These are phyloP conservation scores for Rhizopogon vinicolor DNA, from an alignment of 768 basidiomycete genomes.

Conservation along the genomic window DNA sequence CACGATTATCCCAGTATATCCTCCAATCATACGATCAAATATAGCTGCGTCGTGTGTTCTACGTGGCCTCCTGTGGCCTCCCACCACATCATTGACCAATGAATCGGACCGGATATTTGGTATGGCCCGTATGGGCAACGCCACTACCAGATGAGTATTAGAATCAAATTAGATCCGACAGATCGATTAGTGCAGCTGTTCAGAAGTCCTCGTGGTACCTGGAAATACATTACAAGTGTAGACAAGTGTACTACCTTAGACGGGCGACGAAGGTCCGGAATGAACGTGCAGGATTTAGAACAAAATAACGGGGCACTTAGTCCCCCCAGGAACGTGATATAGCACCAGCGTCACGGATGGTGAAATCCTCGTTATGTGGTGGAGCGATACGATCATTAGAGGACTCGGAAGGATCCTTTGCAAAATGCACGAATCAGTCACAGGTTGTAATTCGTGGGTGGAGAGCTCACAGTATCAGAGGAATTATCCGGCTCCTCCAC, in stretches of 20 bases:
- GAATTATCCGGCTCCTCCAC: neutral
- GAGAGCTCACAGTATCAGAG: neutral
- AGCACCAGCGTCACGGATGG: conserved; percentile 25
- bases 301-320: conserved; percentile 13
- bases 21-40: neutral
- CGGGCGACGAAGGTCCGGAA: conserved; percentile 22
- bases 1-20: neutral
- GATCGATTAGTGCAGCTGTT: conserved; percentile 13
- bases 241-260: conserved; percentile 16
- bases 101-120: neutral
- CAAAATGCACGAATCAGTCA: conserved; percentile 1
- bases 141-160: conserved; percentile 6
- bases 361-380: conserved; percentile 21
- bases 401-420: conserved; percentile 8
- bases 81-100: neutral
- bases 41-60: neutral
- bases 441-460: neutral
- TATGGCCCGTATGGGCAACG: neutral
- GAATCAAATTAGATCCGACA: conserved; percentile 23
- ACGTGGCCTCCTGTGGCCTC: neutral
- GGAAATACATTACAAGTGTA: conserved; percentile 8
- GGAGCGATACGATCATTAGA: conserved; percentile 9
- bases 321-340: conserved; percentile 31
- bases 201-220: conserved; percentile 29
- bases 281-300: conserved; percentile 21